Base-by-base conservation (phyloP, 176 grass and related monocot genomes). In the Aegilops umbellulata region DNA sequence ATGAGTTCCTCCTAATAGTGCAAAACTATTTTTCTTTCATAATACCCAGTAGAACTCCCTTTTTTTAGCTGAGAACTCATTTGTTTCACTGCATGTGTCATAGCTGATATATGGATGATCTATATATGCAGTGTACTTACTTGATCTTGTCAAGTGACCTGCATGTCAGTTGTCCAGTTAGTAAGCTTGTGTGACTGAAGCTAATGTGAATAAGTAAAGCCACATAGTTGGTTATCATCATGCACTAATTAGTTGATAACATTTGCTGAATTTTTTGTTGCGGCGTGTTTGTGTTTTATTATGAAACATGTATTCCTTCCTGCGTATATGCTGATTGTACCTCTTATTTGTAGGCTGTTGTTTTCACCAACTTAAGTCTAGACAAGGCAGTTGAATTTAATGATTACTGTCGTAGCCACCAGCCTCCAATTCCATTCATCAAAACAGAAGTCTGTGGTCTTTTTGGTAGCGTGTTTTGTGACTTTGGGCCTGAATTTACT, bases 381-480 rank as follows among this genome's bases (percentile, higher is more conserved):
- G 90, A 92, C 23, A 92, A 92, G 66, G 88, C 93, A 0, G 67
- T 88, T 78, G 84, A 84, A 80, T 95, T 92, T 38, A 76, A 95
- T 81, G 88, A 95, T 77, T 92, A 90, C 77, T 95, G 93, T 58
- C 86, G 81, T 68, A 92, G 73, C 47, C 88, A 92, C 36, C 58
- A 86, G 36, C 90, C 93, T 81, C 90, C 93, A 73, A 92, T 95
- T 80, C 64, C 86, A 62, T 95, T 95, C 65, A 92, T 95, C 78
- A 92, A 86, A 87, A 49, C 93, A 84, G 90, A 95, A 95, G 85
- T 95, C 11, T 19, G 85, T 82, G 93, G 93, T 30, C 90, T 95
- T 83, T 95, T 95, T 88, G 93, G 93, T 35, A 83, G 88, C 8
- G 60, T 92, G 19, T 95, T 95, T 85, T 95, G 93, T 83, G 93